phyloP scores from a whole-genome alignment of 495 filamentous ascomycete genomes.

The Clohesyomyces aquaticus region DNA sequence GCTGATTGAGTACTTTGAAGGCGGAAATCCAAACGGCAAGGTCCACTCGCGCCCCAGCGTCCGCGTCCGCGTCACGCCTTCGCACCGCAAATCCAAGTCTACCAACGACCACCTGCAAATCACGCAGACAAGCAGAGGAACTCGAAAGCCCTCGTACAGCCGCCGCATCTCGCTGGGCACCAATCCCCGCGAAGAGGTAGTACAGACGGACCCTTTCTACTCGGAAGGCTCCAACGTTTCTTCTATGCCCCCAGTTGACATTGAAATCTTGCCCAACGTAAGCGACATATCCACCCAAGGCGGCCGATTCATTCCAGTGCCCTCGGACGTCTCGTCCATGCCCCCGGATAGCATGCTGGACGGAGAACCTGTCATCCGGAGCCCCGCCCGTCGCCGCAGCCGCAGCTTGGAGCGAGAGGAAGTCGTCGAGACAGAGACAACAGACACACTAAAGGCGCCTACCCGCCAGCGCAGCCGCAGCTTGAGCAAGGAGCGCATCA shows the following conservation, averaged over 20 bases:
- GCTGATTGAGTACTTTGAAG: slow-evolving; percentile 98
- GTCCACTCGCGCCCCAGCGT: slow-evolving; percentile 80
- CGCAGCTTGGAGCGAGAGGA: slow-evolving; percentile 59
- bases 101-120: slow-evolving; percentile 78
- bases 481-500: slow-evolving; percentile 72
- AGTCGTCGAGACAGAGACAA: slow-evolving; percentile 41
- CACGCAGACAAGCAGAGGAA: slow-evolving; percentile 67
- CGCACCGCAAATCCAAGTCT: slow-evolving; percentile 59
- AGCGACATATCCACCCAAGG: slow-evolving; percentile 63
- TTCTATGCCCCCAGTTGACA: slow-evolving; percentile 75
- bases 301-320: slow-evolving; percentile 60
- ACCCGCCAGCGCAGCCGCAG: slow-evolving; percentile 69
- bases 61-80: slow-evolving; percentile 91
- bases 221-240: slow-evolving; percentile 74
- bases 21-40: slow-evolving; percentile 64
- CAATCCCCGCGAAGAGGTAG: slow-evolving; percentile 59
- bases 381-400: slow-evolving; percentile 60
- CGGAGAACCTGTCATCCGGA: slow-evolving; percentile 48
- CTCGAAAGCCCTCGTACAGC: slow-evolving; percentile 66
- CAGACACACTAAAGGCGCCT: slow-evolving; percentile 66
- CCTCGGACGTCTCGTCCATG: slow-evolving; percentile 88
- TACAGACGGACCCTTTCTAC: slow-evolving; percentile 63
- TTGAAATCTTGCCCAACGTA: slow-evolving; percentile 70
- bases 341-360: slow-evolving; percentile 90
- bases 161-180: slow-evolving; percentile 63